Base-by-base conservation (phyloP, 768 basidiomycete genomes). In the Pleurotus cornucopiae region DNA sequence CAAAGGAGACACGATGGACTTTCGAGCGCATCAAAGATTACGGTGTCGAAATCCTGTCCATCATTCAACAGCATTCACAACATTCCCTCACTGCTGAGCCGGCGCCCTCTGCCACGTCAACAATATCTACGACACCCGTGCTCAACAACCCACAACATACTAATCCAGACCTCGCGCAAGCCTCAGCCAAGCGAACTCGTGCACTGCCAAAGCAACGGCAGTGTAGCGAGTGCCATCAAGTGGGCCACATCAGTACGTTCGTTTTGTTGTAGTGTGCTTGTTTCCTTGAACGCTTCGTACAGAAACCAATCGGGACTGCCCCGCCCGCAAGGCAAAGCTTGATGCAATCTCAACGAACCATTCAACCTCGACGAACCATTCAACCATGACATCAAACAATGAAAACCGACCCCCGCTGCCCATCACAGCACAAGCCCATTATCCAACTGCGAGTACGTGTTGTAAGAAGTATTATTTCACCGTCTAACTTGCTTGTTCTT, bases 191-290 rank as follows among this genome's bases (percentile, higher is more conserved):
- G 39, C 34, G 16, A 58, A 56, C 23, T 6, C 54, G 21, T 41
- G n/a, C 54, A 18, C n/a, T 7, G 7, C 11, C 23, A n/a, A 23
- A 39, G 26, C 54, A 39, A 38, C 38, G 39, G n/a, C 57, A 52
- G 14, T 58, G 57, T 56, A 46, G 44, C 16, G 57, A 54, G n/a
- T 58, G 57, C 26, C 20, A 43, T 11, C 18, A 21, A 12, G 5
- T 56, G n/a, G 58, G 58, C 14, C 58, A 59, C 45, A 59, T 30
- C 16, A 25, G 58, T 59, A 51, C 30, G 55, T 59, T 49, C 18
- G n/a, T 21, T 39, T 44, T 23, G n/a, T 23, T 16, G 34, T 16
- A 26, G 30, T 30, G 6, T 30, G 30, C 30, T 30, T 51, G n/a
- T 23, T 9, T 21, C 20, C 20, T 13, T 38, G 20, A 26, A 56